A percentile compares a stretch with the other conserved stretches of the same genome.
These are phyloP conservation scores for Wickerhamomyces sp. DNA, from an alignment of 1,139 yeast species.

Conservation along the genomic window DNA sequence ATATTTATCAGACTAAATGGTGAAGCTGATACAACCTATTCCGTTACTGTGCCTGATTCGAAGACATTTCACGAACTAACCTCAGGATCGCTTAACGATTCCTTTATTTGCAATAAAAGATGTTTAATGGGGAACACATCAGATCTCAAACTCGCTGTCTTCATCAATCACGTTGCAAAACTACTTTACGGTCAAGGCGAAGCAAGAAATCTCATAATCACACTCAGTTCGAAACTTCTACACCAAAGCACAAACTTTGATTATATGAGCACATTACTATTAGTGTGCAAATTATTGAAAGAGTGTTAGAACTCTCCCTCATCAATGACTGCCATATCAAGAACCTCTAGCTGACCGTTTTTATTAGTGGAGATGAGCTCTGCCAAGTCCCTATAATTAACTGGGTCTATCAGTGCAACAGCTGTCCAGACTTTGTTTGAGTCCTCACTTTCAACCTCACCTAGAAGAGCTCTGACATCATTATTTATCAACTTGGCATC, in stretches of 20 bases:
- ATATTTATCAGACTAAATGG: slow-evolving; percentile 28
- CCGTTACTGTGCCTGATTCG: slow-evolving; percentile 27
- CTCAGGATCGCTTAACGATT: slow-evolving; percentile 6
- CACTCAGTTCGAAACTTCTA: slow-evolving; percentile 37
- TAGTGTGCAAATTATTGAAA: slow-evolving; percentile 24
- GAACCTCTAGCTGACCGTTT: slow-evolving; percentile 69
- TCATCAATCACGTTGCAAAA: slow-evolving; percentile 31
- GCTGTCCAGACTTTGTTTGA: slow-evolving; percentile 50
- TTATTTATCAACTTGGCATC: slow-evolving; percentile 48
- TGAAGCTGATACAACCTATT: slow-evolving; percentile 32
- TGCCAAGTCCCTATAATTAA: slow-evolving; percentile 66
- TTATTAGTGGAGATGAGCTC: slow-evolving; percentile 44
- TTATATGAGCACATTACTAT: slow-evolving; percentile 25
- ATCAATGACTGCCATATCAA: slow-evolving; percentile 85
- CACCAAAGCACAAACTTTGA: slow-evolving; percentile 2
- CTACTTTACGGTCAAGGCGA: slow-evolving; percentile 23
- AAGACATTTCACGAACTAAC: slow-evolving; percentile 10
- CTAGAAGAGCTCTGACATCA: slow-evolving; percentile 47
- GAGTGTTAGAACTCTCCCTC: slow-evolving; percentile 37
- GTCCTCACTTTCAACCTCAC: slow-evolving; percentile 49
- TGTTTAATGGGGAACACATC: slow-evolving; percentile 26
- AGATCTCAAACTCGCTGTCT: slow-evolving; percentile 27
- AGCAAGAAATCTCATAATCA: slow-evolving; percentile 30
- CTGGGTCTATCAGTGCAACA: slow-evolving; percentile 82
- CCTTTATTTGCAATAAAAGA: slow-evolving; percentile 17